Evolutionary conservation across 2,329 filamentous ascomycete genomes (phyloP), one percentile per base, ranked within the genome.

Genomic region (Clonostachys rhizophaga): DNA sequence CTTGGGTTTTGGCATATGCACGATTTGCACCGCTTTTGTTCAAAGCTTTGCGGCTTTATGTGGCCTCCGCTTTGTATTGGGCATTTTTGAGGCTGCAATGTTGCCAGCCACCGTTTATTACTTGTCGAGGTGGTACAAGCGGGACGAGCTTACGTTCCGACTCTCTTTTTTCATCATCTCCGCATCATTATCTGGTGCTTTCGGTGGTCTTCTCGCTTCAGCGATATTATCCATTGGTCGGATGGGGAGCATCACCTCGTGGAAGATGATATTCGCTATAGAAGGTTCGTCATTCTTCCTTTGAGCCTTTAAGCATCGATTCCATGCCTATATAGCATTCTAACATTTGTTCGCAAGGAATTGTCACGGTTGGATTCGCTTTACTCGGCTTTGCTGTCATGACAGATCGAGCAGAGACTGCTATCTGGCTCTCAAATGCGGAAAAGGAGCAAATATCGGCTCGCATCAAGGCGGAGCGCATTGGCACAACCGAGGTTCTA

Each of bases 51-150:
- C 72, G 2, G 62, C 68, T n/a, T 63, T 71, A 3, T 81, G 71
- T 36, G 84, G 73, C 14, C 83, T 89, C 0, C 79, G 86, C 6
- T 88, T 89, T 54, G 52, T 88, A 0, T 72, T 88, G 0, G 82
- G 82, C 10, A 63, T 86, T 10, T 88, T 89, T 48, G 87, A 91
- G 63, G 83, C 86, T 1, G 86, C 86, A 8, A 82, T 90, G 78
- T 63, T 89, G 46, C 86, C 86, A 0, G 86, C 86, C 0, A 87
- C 88, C 36, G 84, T 84, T 0, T 90, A 89, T 63, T 89, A 89
- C 55, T 66, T 89, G 17, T 84, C 79, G 1, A 71, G 85, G 45
- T 89, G 85, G 85, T 89, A 89, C 54, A 72, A 83, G n/a, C 72
- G 82, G 33, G 77, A 75, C 44, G 86, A 90, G 61, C 67, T 89